Evolutionary conservation across 768 basidiomycete genomes (phyloP).

Genomic region (Boletus fagicola): DNA sequence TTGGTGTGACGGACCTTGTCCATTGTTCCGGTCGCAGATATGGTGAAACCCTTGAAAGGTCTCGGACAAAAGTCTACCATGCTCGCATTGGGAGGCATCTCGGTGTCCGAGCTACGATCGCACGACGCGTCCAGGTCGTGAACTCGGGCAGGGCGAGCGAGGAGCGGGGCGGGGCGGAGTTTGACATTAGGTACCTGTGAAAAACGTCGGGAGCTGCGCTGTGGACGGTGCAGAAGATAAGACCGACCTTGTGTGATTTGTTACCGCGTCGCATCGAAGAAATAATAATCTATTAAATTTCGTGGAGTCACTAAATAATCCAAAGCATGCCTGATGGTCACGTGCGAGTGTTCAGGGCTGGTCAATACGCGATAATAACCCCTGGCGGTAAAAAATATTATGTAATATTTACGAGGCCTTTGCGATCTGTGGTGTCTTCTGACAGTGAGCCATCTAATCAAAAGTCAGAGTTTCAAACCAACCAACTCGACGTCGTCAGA

Average conservation of each 20-base stretch:
- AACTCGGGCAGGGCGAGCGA: constrained; percentile 19
- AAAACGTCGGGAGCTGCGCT: neutral
- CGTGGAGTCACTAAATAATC: neutral
- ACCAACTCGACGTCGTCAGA: neutral
- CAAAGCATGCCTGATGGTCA: neutral
- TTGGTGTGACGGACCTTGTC: constrained; percentile 61
- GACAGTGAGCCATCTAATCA: too few relatives aligned
- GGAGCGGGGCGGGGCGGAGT: constrained; percentile 60
- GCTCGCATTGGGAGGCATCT: constrained; percentile 44
- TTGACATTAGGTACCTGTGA: constrained; percentile 78
- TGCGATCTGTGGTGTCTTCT: too few relatives aligned
- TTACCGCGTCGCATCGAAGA: constrained; percentile 51
- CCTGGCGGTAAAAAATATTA: neutral
- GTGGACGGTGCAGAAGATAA: neutral
- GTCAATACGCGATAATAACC: constrained; percentile 15
- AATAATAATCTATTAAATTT: constrained; percentile 5
- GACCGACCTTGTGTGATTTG: constrained; percentile 61
- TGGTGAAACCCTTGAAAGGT: constrained; percentile 60
- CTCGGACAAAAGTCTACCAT: constrained; percentile 54
- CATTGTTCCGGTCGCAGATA: constrained; percentile 75
- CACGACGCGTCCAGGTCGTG: constrained; percentile 29
- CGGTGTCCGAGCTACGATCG: constrained; percentile 49
- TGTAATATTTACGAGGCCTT: neutral
- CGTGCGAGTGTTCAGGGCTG: constrained; percentile 18
- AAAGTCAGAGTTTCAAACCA: neutral